Evolutionary conservation across 2,329 filamentous ascomycete species (phyloP).

Genomic region (Penicillium olsonii): DNA sequence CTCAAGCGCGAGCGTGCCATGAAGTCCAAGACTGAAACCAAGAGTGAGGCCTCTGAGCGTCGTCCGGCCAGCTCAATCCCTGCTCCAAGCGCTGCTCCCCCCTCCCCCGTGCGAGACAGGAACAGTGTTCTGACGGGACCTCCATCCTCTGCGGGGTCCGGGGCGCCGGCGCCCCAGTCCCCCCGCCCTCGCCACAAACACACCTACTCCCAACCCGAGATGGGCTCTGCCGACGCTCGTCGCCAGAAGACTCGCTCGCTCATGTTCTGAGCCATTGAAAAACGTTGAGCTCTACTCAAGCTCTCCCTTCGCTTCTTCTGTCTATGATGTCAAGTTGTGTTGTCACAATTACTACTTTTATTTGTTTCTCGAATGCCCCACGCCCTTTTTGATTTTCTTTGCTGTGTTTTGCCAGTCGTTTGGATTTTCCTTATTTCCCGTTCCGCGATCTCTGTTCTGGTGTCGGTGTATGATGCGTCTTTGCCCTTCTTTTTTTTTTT

Average conservation of each 20-base stretch:
- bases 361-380: slow-evolving; percentile 16
- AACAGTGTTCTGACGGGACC: slow-evolving; percentile 20
- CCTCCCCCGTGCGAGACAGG: slow-evolving; percentile 27
- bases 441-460: slow-evolving; percentile 9
- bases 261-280: slow-evolving; percentile 35
- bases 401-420: slow-evolving; percentile 13
- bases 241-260: slow-evolving; percentile 45
- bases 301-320: slow-evolving; percentile 23
- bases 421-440: slow-evolving; percentile 6
- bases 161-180: slow-evolving; percentile 32
- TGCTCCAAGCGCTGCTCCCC: slow-evolving; percentile 16
- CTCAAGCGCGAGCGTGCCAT: slow-evolving; percentile 50
- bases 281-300: slow-evolving; percentile 10
- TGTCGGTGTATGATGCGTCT: slow-evolving; percentile 24
- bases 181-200: slow-evolving; percentile 41
- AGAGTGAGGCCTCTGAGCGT: slow-evolving; percentile 31
- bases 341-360: slow-evolving; percentile 24
- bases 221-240: slow-evolving; percentile 36
- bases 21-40: slow-evolving; percentile 34
- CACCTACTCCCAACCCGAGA: slow-evolving; percentile 43
- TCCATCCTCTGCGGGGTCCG: slow-evolving; percentile 26
- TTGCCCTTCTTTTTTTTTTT: slow-evolving; percentile 7
- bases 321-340: slow-evolving; percentile 28
- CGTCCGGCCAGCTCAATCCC: slow-evolving; percentile 22
- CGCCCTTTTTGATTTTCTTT: slow-evolving; percentile 1